Conservation (phyloP, 2,329 filamentous ascomycete species). For the Neophaeococcomyces aloes region DNA sequence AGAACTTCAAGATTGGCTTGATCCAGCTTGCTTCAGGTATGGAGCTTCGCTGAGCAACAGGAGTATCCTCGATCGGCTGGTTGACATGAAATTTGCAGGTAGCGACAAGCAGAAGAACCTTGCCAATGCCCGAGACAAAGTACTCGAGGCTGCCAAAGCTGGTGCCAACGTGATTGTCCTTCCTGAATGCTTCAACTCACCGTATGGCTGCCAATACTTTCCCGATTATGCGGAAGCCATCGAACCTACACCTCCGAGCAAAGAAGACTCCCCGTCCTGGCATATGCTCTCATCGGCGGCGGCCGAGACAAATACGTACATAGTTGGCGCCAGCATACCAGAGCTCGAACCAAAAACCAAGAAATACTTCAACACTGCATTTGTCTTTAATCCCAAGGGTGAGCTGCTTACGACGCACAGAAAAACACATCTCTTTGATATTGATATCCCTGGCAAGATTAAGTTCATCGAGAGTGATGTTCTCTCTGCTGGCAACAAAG, state of each 20-base stretch:
- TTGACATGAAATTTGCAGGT: conserved; percentile 32
- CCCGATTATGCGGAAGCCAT: conserved; percentile 84
- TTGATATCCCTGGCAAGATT: conserved; percentile 92
- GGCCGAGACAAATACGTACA: conserved; percentile 63
- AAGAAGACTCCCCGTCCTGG: conserved; percentile 66
- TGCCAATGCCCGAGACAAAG: conserved; percentile 64
- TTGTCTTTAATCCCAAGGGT: conserved; percentile 71
- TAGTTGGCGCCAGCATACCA: conserved; percentile 87
- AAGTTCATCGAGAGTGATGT: conserved; percentile 85
- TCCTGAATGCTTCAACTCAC: conserved; percentile 98
- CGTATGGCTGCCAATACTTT: conserved; percentile 87
- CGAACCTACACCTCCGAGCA: conserved; percentile 61
- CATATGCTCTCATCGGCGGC: conserved; percentile 75
- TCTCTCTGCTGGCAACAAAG: conserved; percentile 68
- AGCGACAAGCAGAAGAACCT: conserved; percentile 81
- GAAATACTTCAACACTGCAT: conserved; percentile 79
- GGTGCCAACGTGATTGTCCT: conserved; percentile 84
- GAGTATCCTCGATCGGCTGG: conserved; percentile 13
- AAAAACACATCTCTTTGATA: conserved; percentile 95
- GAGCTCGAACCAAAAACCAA: conserved; percentile 59
- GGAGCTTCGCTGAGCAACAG: background rate
- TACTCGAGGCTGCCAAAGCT: conserved; percentile 63
- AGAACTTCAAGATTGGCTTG: conserved; percentile 68
- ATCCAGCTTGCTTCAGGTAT: conserved; percentile 67
- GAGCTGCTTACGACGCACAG: conserved; percentile 76